A percentile compares a stretch with the other conserved stretches of the same genome.
phyloP scores from a whole-genome alignment of 768 basidiomycete species.

The Lactarius tabidus region DNA sequence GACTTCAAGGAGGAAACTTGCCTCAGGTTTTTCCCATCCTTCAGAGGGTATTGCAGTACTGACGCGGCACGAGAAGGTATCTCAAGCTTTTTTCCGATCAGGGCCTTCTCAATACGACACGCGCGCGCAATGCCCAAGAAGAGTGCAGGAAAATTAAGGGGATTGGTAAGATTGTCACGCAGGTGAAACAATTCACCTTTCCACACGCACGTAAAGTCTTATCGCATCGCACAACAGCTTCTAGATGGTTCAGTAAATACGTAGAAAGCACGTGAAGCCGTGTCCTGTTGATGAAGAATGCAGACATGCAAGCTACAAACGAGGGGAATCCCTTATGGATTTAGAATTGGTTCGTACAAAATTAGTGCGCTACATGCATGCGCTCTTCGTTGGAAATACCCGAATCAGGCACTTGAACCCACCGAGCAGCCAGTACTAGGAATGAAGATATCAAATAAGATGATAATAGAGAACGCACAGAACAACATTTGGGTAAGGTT shows the following conservation, averaged over 20 bases:
- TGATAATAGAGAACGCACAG: conserved; percentile 3
- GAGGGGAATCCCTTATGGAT: conserved; percentile 6
- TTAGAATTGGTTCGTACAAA: conserved; percentile 19
- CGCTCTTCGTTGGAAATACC: conserved; percentile 9
- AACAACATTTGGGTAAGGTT: neutral
- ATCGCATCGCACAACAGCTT: conserved; percentile 11
- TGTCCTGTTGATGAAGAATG: conserved; percentile 8
- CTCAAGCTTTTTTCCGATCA: conserved; percentile 21
- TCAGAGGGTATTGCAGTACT: neutral
- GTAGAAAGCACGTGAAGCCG: conserved; percentile 7
- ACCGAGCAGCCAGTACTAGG: conserved; percentile 12
- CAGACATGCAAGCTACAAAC: conserved; percentile 20
- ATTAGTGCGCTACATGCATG: conserved; percentile 21
- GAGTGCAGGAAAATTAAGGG: conserved; percentile 26
- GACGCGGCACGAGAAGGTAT: conserved; percentile 15
- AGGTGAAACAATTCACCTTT: conserved; percentile 12
- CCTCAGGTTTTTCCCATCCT: conserved; percentile 41
- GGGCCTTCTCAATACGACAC: conserved; percentile 22
- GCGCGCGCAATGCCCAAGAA: conserved; percentile 19
- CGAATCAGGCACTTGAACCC: neutral
- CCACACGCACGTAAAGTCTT: neutral
- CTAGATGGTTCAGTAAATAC: conserved; percentile 7
- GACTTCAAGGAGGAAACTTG: conserved; percentile 80
- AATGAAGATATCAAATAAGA: conserved; percentile 21
- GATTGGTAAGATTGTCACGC: conserved; percentile 23